Base-by-base conservation (phyloP, 257 asterid genomes). In the Cinchona pubescens region DNA sequence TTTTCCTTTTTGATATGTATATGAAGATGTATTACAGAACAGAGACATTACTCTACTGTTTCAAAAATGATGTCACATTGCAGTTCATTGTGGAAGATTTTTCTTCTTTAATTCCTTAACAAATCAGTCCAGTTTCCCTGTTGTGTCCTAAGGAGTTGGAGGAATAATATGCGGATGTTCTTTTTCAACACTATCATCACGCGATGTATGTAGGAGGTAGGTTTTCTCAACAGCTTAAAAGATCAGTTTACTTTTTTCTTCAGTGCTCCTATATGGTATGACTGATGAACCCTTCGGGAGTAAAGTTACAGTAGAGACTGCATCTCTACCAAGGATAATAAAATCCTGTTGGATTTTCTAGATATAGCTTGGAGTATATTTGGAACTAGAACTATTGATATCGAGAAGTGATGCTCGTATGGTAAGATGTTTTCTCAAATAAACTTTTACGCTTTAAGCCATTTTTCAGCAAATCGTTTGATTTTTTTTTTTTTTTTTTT, bases 1-100 rank as follows among this genome's bases (percentile, higher is more conserved):
- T 16, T 61, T 73, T 62, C 62, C 68, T 66, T 19, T 49, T 75
- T 53, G 59, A 30, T 59, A 11, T 18, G 29, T n/a, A 65, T 32
- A 35, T 3, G 16, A 61, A 73, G 21, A 62, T 43, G 27, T n/a
- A 34, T 61, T 32, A 12, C 10, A 9, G 34, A 25, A 66, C 35
- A 23, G 42, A 67, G 34, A 35, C 55, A 37, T 69, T 40, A 7
- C 62, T 51, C 5, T 34, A 19, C 18, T n/a, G 23, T 34, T 37
- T 37, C 46, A 76, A 46, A 75, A 34, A 49, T 38, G 11, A 53
- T 49, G 34, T 27, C 61, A 29, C 62, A 56, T 40, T 21, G 35
- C 56, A 38, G 30, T 40, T 76, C 25, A 12, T 46, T 40, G 30
- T 2, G 3, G 25, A 35, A 25, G 23, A 67, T 13, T 30, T 25